Percentiles rank a stretch among this genome's conserved stretches.
These are phyloP conservation scores for Cardamine resedifolia DNA, from an alignment of 345 rosid species.

Conservation along the genomic window DNA sequence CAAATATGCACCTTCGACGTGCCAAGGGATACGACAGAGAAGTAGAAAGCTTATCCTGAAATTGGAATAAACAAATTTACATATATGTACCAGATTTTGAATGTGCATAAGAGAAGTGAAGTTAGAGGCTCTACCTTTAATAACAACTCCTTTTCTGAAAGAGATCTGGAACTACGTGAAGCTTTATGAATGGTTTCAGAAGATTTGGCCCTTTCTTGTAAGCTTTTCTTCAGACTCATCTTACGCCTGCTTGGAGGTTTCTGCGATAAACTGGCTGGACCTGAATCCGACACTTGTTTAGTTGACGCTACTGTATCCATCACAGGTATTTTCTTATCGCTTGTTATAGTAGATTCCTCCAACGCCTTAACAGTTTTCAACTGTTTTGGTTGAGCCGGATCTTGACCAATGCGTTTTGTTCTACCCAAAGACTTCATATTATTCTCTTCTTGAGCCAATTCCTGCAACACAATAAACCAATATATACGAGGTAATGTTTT, in stretches of 20 bases:
- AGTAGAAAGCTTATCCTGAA: constrained; percentile 71
- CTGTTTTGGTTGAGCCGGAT: constrained; percentile 51
- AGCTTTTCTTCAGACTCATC: constrained; percentile 49
- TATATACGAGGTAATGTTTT: constrained; percentile 4
- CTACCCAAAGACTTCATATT: constrained; percentile 33
- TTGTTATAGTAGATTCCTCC: constrained; percentile 42
- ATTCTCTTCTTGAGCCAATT: constrained; percentile 45
- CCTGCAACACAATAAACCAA: constrained; percentile 42
- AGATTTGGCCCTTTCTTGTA: constrained; percentile 43
- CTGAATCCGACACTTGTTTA: constrained; percentile 47
- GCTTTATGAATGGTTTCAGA: constrained; percentile 45
- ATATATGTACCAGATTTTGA: not conserved
- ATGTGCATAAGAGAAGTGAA: constrained; percentile 44
- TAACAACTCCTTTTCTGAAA: constrained; percentile 40
- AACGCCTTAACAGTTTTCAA: constrained; percentile 41
- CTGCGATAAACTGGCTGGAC: constrained; percentile 40
- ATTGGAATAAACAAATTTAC: constrained; percentile 23
- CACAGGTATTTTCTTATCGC: constrained; percentile 45
- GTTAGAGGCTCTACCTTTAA: constrained; percentile 35
- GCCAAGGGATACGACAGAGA: constrained; percentile 62
- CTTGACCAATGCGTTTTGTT: constrained; percentile 48
- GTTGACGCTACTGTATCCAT: constrained; percentile 42
- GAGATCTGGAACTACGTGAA: constrained; percentile 42
- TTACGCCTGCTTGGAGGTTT: constrained; percentile 67
- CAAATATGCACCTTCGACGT: constrained; percentile 88